phyloP scores from a whole-genome alignment of 2,329 filamentous ascomycete genomes.

The Monilinia fructigena region DNA sequence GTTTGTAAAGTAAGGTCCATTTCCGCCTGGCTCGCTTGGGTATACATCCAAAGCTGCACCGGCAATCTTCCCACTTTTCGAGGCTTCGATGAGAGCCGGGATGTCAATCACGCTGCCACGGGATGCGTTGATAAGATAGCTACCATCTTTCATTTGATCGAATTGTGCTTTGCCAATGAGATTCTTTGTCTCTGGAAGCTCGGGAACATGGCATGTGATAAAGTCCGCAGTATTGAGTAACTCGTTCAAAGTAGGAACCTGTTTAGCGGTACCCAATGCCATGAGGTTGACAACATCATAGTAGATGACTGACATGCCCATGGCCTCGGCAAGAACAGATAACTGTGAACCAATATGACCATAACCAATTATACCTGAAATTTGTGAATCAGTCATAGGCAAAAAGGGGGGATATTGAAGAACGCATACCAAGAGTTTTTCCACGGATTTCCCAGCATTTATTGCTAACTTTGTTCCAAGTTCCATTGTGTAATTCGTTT shows the following conservation, averaged over 20 bases:
- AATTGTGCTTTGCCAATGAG: slow-evolving; percentile 83
- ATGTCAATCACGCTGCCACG: slow-evolving; percentile 94
- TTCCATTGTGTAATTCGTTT: slow-evolving; percentile 88
- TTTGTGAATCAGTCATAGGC: background rate
- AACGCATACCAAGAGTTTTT: slow-evolving; percentile 76
- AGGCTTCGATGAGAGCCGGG: slow-evolving; percentile 82
- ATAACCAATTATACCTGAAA: slow-evolving; percentile 82
- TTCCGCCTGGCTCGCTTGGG: slow-evolving; percentile 87
- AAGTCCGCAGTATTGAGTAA: slow-evolving; percentile 84
- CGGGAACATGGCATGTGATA: slow-evolving; percentile 90
- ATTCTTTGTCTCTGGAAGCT: slow-evolving; percentile 86
- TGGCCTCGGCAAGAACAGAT: slow-evolving; percentile 90
- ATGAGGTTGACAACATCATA: slow-evolving; percentile 94
- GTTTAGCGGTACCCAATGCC: slow-evolving; percentile 83
- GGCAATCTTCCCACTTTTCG: slow-evolving; percentile 81
- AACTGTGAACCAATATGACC: slow-evolving; percentile 96
- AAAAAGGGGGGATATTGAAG: background rate
- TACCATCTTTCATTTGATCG: slow-evolving; percentile 84
- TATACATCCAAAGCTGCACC: slow-evolving; percentile 97
- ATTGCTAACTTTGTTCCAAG: slow-evolving; percentile 96
- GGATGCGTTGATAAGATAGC: slow-evolving; percentile 94
- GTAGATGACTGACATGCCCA: slow-evolving; percentile 98
- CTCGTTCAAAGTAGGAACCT: slow-evolving; percentile 73
- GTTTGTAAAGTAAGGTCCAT: slow-evolving; percentile 91
- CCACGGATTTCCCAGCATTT: slow-evolving; percentile 98